These are phyloP conservation scores for Cucurbita pepo DNA, from an alignment of 306 rosid genomes.

Conservation along the genomic window DNA sequence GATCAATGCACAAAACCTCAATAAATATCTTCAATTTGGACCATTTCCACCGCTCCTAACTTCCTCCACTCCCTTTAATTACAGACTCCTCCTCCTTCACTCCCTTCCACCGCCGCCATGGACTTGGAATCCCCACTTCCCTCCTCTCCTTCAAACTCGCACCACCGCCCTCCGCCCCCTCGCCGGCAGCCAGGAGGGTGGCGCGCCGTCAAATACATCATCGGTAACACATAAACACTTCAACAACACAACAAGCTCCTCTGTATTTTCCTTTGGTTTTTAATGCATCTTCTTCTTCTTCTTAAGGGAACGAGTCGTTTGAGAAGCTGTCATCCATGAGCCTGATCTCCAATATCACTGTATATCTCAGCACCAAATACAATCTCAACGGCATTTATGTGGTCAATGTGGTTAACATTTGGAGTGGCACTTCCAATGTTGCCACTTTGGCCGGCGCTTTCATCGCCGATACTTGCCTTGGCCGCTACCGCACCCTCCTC, in stretches of 20 bases:
- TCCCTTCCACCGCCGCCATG: neutral
- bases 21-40: neutral
- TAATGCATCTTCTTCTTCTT: neutral
- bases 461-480: slow-evolving; percentile 59
- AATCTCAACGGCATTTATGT: slow-evolving; percentile 36
- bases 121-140: neutral
- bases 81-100: neutral
- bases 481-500: slow-evolving; percentile 56
- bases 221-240: slow-evolving; percentile 15
- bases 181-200: slow-evolving; percentile 29
- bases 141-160: neutral
- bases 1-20: neutral
- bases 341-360: slow-evolving; percentile 43
- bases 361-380: slow-evolving; percentile 36
- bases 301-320: slow-evolving; percentile 54
- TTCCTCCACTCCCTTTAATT: neutral
- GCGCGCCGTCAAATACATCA: slow-evolving; percentile 33
- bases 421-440: slow-evolving; percentile 61
- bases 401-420: slow-evolving; percentile 50
- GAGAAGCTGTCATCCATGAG: slow-evolving; percentile 93
- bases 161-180: slow-evolving; percentile 5
- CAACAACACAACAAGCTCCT: neutral
- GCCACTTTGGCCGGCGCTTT: slow-evolving; percentile 59
- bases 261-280: neutral
- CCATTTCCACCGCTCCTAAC: neutral